phyloP scores from a whole-genome alignment of 805 yeast species.

The Candida multigemmis region DNA sequence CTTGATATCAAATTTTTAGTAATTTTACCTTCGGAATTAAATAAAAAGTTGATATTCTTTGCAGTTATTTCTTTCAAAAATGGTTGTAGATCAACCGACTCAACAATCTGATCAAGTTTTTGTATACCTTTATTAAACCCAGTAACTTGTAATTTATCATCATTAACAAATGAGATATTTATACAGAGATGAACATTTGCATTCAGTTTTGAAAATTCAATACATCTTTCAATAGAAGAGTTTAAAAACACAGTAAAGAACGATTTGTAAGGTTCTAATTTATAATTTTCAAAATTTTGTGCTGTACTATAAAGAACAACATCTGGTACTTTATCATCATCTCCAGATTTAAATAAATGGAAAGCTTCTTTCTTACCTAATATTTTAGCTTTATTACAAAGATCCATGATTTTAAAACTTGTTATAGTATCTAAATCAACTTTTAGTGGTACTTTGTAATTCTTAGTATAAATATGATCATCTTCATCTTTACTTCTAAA shows the following conservation, averaged over 20 bases:
- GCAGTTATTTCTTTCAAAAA: constrained; percentile 13
- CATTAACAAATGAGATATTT: constrained; percentile 34
- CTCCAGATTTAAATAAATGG: constrained; percentile 59
- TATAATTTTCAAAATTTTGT: constrained; percentile 48
- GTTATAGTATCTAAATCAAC: constrained; percentile 4
- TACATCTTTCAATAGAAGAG: constrained; percentile 27
- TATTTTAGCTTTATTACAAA: constrained; percentile 60
- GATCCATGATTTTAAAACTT: constrained; percentile 38
- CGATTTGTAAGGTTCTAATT: constrained; percentile 47
- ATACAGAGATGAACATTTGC: constrained; percentile 36
- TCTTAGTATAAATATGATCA: constrained; percentile 11
- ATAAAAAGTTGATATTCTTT: constrained; percentile 10
- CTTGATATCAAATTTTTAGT: constrained; percentile 12
- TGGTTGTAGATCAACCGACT: constrained; percentile 10
- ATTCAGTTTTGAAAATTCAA: constrained; percentile 22
- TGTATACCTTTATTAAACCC: constrained; percentile 6
- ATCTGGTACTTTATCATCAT: constrained; percentile 8
- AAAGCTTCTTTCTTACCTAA: constrained; percentile 77
- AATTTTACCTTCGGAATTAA: constrained; percentile 12
- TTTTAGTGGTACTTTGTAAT: constrained; percentile 14
- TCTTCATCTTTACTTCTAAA: constrained; percentile 12
- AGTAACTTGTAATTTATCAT: constrained; percentile 9
- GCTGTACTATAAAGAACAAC: constrained; percentile 55
- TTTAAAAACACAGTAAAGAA: constrained; percentile 64
- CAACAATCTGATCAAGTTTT: constrained; percentile 12